phyloP scores from a whole-genome alignment of 108 stramenopile genomes.

The Cyclotella choctawhatcheeana region DNA sequence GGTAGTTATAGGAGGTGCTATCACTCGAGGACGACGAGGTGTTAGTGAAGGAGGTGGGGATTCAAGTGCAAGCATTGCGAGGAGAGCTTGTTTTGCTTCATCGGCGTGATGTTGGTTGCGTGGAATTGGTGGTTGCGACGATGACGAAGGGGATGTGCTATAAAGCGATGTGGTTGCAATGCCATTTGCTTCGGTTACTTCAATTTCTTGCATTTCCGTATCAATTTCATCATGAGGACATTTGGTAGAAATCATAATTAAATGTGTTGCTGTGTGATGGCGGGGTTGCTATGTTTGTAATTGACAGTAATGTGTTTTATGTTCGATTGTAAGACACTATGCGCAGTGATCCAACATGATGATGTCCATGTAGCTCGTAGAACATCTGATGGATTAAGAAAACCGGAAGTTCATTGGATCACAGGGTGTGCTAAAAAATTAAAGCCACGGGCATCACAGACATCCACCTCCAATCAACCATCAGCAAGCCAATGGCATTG shows the following conservation, averaged over 20 bases:
- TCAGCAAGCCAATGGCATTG: no score
- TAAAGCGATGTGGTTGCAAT: constrained; percentile 36
- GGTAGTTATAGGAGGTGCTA: constrained; percentile 16
- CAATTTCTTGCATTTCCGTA: constrained; percentile 47
- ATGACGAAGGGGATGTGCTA: constrained; percentile 2
- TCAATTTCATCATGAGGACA: constrained; percentile 5
- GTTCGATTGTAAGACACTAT: no score
- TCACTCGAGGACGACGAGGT: constrained; percentile 1
- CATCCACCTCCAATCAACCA: no score
- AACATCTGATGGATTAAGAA: no score
- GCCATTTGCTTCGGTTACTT: constrained; percentile 40
- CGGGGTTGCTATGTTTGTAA: no score
- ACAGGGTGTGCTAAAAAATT: no score
- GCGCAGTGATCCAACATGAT: no score
- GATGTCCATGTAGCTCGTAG: no score
- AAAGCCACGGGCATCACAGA: no score
- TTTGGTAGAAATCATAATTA: neutral
- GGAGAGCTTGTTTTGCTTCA: constrained; percentile 10
- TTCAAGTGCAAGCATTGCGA: constrained; percentile 31
- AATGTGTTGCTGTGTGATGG: neutral
- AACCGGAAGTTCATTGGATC: no score
- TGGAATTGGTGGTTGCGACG: neutral
- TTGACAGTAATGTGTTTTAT: no score
- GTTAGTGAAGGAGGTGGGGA: neutral
- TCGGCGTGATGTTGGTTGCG: neutral